Evolutionary conservation across 768 basidiomycete species (phyloP).

Genomic region (Wakefieldia striispora): DNA sequence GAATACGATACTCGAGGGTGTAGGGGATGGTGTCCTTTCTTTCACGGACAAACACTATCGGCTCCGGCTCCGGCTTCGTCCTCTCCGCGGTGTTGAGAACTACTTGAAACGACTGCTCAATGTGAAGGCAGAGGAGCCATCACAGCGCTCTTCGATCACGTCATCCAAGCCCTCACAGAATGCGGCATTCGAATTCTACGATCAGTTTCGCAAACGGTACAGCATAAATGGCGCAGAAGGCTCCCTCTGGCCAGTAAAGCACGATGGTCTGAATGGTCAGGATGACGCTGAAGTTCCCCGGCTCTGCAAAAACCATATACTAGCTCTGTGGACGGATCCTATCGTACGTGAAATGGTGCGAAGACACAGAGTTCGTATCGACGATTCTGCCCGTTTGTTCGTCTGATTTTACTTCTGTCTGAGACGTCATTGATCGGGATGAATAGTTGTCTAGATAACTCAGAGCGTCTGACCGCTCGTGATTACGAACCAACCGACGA

Average conservation of each 20-base stretch:
- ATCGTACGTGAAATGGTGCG: constrained; percentile 49
- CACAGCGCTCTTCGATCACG: constrained; percentile 24
- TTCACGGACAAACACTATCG: constrained; percentile 52
- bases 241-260: constrained; percentile 2
- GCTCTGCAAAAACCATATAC: constrained; percentile 61
- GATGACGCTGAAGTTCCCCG: constrained; percentile 53
- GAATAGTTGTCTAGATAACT: constrained; percentile 64
- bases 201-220: constrained; percentile 47
- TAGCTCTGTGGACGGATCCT: constrained; percentile 62
- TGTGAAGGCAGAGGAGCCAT: constrained; percentile 37
- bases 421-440: neutral
- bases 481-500: constrained; percentile 68
- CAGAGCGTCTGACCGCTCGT: constrained; percentile 59
- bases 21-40: constrained; percentile 31
- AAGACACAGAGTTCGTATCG: constrained; percentile 46
- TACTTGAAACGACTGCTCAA: constrained; percentile 64
- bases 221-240: constrained; percentile 21
- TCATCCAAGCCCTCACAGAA: constrained; percentile 43
- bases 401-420: constrained; percentile 19
- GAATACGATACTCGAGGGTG: constrained; percentile 55
- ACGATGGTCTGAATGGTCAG: constrained; percentile 30
- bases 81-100: constrained; percentile 57
- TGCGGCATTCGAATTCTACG: constrained; percentile 43
- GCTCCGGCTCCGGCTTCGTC: constrained; percentile 59
- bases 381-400: constrained; percentile 69